Evolutionary conservation across 2,329 filamentous ascomycete species (phyloP), one percentile per base, ranked within the genome.

Genomic region (Fusarium succisae): DNA sequence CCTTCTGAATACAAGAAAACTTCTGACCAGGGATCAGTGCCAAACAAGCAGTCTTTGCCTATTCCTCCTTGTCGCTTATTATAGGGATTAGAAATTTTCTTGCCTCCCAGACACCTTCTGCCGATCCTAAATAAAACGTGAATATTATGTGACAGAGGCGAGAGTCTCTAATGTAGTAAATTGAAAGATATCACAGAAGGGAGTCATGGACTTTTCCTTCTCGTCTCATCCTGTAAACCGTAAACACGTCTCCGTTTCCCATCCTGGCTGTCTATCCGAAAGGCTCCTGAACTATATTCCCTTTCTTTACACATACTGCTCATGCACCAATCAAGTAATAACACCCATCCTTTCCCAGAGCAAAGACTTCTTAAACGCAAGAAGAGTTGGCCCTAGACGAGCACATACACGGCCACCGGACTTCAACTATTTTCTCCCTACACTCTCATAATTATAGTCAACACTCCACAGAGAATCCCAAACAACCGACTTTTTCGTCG

Each of bases 391-490:
- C 43, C 54, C 47, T 43, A 32, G 22, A 56, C 41, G 38, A 56
- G 32, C 57, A 60, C 38, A 55, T 56, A 58, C 26, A 50, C 35
- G 32, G 37, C 9, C 37, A 41, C 10, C 47, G 12, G 30, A 30
- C 32, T 38, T n/a, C 18, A 28, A 39, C 70, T 75, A 80, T 70
- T 72, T 79, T 73, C 75, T 80, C n/a, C 64, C 60, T 5, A 77
- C 75, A 47, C 84, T 86, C 73, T 88, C 88, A 56, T 88, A 86
- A 70, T 84, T 89, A 51, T 90, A 84, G 75, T 91, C 89, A 32
- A 91, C 78, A 70, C 85, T 89, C 90, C 90, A 91, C 22, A 92
- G 80, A 18, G 88, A 86, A 73, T 91, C 89, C 89, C 89, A 92
- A 15, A 91, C 85, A 8, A 91, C 83, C 35, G 87, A 89, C 76